Conservation (phyloP, 352 stramenopile species). For the Plasmopara viticola region DNA sequence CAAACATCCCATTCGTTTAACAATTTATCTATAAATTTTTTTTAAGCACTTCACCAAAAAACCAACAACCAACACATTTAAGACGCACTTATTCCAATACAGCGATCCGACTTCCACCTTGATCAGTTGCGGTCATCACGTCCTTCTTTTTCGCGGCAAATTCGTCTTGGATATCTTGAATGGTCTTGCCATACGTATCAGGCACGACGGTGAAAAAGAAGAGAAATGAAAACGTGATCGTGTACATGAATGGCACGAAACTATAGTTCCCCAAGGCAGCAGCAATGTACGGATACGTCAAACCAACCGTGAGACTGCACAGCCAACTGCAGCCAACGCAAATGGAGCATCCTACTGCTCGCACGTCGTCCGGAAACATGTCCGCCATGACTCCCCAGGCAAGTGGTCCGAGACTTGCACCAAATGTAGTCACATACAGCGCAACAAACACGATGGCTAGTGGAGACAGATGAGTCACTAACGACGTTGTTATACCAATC, state of each 20-base stretch:
- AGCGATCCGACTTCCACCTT: slow-evolving; percentile 8
- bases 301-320: slow-evolving; percentile 42
- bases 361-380: slow-evolving; percentile 52
- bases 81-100: no score
- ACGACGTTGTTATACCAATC: slow-evolving; percentile 37
- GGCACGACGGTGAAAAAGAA: slow-evolving; percentile 44
- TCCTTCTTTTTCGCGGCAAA: slow-evolving; percentile 22
- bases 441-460: slow-evolving; percentile 51
- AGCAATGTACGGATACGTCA: slow-evolving; percentile 54
- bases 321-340: slow-evolving; percentile 48
- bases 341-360: slow-evolving; percentile 11
- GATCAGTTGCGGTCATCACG: slow-evolving; percentile 7
- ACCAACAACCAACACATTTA: no score
- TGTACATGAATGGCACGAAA: slow-evolving; percentile 52
- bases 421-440: slow-evolving; percentile 43
- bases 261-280: slow-evolving; percentile 33
- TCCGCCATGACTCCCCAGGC: slow-evolving; percentile 46
- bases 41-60: no score
- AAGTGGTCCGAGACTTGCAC: slow-evolving; percentile 44
- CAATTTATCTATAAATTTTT: no score
- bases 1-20: no score
- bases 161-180: slow-evolving; percentile 50
- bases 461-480: slow-evolving; percentile 20
- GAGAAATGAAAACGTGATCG: slow-evolving; percentile 31
- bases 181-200: slow-evolving; percentile 60